These are phyloP conservation scores for Linum trigynum DNA, from an alignment of 345 rosid genomes.

Conservation along the genomic window DNA sequence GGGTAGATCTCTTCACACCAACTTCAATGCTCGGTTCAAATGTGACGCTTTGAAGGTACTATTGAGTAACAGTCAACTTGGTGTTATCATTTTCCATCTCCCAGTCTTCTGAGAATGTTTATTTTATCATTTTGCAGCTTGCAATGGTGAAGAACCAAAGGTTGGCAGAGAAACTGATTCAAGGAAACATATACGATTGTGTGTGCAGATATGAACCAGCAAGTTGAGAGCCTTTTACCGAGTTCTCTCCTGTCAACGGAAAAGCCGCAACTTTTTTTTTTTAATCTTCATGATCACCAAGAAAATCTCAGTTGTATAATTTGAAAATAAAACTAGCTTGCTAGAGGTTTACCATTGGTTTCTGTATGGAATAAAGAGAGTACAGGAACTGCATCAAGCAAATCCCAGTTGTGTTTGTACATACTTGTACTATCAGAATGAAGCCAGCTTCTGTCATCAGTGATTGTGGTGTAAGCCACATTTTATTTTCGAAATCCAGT, in stretches of 20 bases:
- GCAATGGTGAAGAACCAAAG: slow-evolving; percentile 99
- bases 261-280: background rate
- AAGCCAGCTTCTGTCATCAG: no score
- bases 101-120: background rate
- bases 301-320: no score
- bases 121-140: slow-evolving; percentile 41
- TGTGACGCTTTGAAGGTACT: slow-evolving; percentile 85
- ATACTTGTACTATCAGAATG: no score
- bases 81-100: no score
- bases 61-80: background rate
- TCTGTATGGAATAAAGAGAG: background rate
- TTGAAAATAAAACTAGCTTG: no score
- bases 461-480: no score
- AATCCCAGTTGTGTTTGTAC: no score
- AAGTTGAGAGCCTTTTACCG: slow-evolving; percentile 9
- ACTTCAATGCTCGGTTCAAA: slow-evolving; percentile 67
- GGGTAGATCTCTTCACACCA: slow-evolving; percentile 97
- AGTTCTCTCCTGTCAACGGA: background rate
- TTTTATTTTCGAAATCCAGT: no score
- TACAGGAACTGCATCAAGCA: background rate
- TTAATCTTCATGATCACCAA: background rate
- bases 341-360: background rate
- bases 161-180: slow-evolving; percentile 75
- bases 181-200: slow-evolving; percentile 80
- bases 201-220: slow-evolving; percentile 86